Evolutionary conservation across 257 asterid species (phyloP).

Genomic region (Scutellaria baicalensis): DNA sequence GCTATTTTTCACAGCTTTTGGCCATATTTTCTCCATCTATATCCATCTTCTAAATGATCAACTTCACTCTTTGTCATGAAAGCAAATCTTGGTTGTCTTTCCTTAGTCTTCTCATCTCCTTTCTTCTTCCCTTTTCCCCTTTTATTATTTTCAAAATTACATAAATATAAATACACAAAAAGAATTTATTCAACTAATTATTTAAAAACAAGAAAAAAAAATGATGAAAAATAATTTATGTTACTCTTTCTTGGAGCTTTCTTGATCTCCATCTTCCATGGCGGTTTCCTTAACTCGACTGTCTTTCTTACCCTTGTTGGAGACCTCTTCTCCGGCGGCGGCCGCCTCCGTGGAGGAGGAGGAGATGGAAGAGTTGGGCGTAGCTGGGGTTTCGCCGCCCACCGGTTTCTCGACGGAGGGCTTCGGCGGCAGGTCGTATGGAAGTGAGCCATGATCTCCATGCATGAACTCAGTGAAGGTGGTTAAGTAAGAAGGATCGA

Average conservation of each 20-base stretch:
- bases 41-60: constrained; percentile 87
- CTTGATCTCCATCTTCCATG: constrained; percentile 26
- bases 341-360: constrained; percentile 54
- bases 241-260: constrained; percentile 51
- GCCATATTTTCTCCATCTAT: constrained; percentile 88
- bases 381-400: constrained; percentile 34
- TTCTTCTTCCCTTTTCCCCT: constrained; percentile 63
- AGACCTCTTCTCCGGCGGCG: constrained; percentile 20
- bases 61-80: constrained; percentile 91
- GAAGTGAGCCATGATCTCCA: constrained; percentile 26
- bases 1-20: constrained; percentile 84
- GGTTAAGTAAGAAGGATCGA: constrained; percentile 31
- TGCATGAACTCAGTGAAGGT: constrained; percentile 36
- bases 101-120: constrained; percentile 56
- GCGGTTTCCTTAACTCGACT: constrained; percentile 9
- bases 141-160: neutral
- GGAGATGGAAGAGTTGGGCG: constrained; percentile 53
- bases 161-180: neutral
- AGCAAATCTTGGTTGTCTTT: constrained; percentile 58
- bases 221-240: neutral
- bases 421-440: constrained; percentile 17
- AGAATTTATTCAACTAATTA: neutral
- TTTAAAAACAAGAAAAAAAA: neutral
- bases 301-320: constrained; percentile 31
- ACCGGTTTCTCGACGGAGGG: constrained; percentile 14